A percentile compares a stretch with the other conserved stretches of the same genome.
Evolutionary conservation across 2,329 filamentous ascomycete genomes (phyloP).

Genomic region (Colletotrichum plurivorum): DNA sequence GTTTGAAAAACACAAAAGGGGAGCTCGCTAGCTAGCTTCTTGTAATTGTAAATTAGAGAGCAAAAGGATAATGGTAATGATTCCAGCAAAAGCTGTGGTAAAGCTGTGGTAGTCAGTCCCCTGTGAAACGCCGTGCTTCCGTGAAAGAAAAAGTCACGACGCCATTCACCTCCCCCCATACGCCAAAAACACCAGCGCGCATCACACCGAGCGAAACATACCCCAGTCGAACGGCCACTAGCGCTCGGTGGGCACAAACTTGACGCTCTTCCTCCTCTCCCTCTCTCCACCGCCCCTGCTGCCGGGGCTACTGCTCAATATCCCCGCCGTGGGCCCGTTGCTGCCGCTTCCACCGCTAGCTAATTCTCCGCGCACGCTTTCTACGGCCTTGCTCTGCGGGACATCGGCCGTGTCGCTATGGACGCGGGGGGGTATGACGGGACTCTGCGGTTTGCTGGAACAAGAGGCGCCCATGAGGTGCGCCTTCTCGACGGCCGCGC

Average conservation of each 20-base stretch:
- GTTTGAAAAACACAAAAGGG: too few species aligned
- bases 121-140: slow-evolving; percentile 4
- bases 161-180: background rate
- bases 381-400: slow-evolving; percentile 72
- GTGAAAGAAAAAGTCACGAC: too few species aligned
- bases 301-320: slow-evolving; percentile 67
- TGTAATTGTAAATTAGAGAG: background rate
- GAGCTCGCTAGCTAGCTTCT: too few species aligned
- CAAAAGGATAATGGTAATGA: slow-evolving; percentile 12
- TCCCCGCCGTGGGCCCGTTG: slow-evolving; percentile 40
- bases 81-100: background rate
- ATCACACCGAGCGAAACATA: slow-evolving; percentile 15
- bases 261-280: slow-evolving; percentile 75
- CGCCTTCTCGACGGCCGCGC: slow-evolving; percentile 60
- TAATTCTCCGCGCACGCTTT: slow-evolving; percentile 67
- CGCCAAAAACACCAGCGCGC: background rate
- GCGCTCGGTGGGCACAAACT: slow-evolving; percentile 65
- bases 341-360: slow-evolving; percentile 51
- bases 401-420: slow-evolving; percentile 68
- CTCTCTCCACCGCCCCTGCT: slow-evolving; percentile 59
- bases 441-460: slow-evolving; percentile 48
- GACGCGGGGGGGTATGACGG: slow-evolving; percentile 45
- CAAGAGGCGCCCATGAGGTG: slow-evolving; percentile 47
- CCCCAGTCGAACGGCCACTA: slow-evolving; percentile 31
- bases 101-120: too few species aligned